phyloP scores from a whole-genome alignment of 1,139 yeast genomes.

The Meyerozyma elateridarum region DNA sequence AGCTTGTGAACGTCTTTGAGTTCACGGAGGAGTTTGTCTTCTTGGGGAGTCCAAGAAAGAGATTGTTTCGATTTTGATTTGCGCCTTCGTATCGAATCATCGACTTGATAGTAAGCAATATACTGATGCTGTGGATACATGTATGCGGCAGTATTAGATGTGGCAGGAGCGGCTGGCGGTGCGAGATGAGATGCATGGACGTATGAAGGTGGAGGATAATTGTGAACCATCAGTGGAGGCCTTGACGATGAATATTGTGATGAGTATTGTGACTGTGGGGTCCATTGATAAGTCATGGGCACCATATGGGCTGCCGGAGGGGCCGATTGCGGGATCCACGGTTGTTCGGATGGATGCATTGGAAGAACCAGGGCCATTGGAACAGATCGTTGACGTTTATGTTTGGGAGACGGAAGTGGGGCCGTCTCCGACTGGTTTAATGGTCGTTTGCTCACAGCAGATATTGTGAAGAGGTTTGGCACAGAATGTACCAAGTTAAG shows the following conservation, averaged over 20 bases:
- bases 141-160: conserved; percentile 8
- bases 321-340: conserved; percentile 1
- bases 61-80: conserved; percentile 25
- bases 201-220: conserved; percentile 1
- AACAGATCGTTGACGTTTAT: conserved; percentile 1
- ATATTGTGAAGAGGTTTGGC: too few species aligned
- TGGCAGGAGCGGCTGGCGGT: conserved; percentile 6
- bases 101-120: conserved; percentile 4
- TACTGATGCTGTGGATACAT: conserved; percentile 8
- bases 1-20: conserved; percentile 38
- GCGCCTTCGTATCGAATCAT: conserved; percentile 6
- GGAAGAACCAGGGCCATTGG: conserved; percentile 1
- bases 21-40: conserved; percentile 33
- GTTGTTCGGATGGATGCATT: background rate
- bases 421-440: conserved; percentile 3
- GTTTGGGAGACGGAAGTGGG: conserved; percentile 1
- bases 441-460: conserved; percentile 3
- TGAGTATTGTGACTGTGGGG: background rate
- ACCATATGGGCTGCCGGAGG: conserved; percentile 6
- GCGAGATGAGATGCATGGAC: too few species aligned
- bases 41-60: conserved; percentile 38
- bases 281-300: background rate
- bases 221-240: too few species aligned
- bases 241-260: background rate
- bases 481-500: too few species aligned